Base-by-base conservation (phyloP, 495 filamentous ascomycete species). In the Lophiostoma macrostomum region DNA sequence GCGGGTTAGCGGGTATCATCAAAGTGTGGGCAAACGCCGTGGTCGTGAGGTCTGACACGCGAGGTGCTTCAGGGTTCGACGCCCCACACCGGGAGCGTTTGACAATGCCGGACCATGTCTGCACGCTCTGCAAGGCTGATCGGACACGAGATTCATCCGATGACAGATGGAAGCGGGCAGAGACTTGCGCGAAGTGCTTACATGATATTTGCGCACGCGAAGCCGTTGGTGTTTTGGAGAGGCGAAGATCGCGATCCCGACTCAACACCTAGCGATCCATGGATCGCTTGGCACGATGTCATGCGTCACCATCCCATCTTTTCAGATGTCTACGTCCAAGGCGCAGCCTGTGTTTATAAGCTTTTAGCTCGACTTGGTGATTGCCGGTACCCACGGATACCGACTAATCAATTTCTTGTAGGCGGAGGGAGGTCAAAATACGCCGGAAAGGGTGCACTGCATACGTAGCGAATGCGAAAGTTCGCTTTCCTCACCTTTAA, bases 221-320 rank as follows among this genome's bases (percentile, higher is more conserved):
- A 39, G 16, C 6, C 35, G 35, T 38, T 38, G 35, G 35, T 38
- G 35, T 38, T 38, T 10, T 42, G 12, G 16, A 27, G 22, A 40
- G 5, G 22, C 25, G 49, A 27, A 53, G 55, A 58, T 52, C 39
- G 24, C 47, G 46, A 41, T 13, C 35, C 16, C 11, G 18, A 58
- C 31, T 52, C 23, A 47, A 25, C 28, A 45, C 30, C 12, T n/a
- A n/a, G n/a, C n/a, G n/a, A n/a, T 5, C 24, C 24, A 10, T 35
- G 8, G 48, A 58, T 58, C 40, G 47, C 55, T 58, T 58, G 55
- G 55, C 55, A 53, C 34, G 36, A 46, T 58, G 23, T 30, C 14
- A 14, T 20, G 37, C 54, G 46, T 58, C 46, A 58, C 44, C 46
- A 39, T 11, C 23, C 5, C 3, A 35, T 14, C 16, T 28, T 30